Evolutionary conservation across 805 yeast genomes (phyloP).

Genomic region (Grigorovia humatica): DNA sequence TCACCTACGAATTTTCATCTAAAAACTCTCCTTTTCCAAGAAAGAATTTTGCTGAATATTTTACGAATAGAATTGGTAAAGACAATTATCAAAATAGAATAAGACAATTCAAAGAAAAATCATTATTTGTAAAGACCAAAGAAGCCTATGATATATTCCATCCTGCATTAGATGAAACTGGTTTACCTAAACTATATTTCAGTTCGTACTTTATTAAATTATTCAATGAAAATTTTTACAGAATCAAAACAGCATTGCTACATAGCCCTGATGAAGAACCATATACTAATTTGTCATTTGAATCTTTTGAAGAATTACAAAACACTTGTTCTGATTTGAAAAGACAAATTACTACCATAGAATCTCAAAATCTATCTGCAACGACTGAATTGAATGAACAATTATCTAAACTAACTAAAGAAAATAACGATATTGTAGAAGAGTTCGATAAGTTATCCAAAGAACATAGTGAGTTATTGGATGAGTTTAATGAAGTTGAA

Average conservation of each 20-base stretch:
- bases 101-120: constrained; percentile 56
- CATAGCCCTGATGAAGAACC: constrained; percentile 73
- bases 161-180: constrained; percentile 63
- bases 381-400: constrained; percentile 16
- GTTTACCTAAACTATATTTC: constrained; percentile 77
- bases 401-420: constrained; percentile 5
- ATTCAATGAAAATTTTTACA: constrained; percentile 55
- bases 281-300: constrained; percentile 51
- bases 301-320: constrained; percentile 33
- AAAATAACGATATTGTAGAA: constrained; percentile 6
- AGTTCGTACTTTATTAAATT: constrained; percentile 52
- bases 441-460: constrained; percentile 3
- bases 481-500: constrained; percentile 10
- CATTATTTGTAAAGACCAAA: constrained; percentile 41
- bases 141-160: constrained; percentile 40
- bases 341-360: constrained; percentile 21
- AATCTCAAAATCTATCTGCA: constrained; percentile 21
- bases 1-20: constrained; percentile 74
- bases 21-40: constrained; percentile 45
- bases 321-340: constrained; percentile 27
- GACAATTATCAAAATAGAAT: constrained; percentile 70
- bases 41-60: constrained; percentile 45
- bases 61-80: constrained; percentile 66
- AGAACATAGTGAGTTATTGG: constrained; percentile 5
- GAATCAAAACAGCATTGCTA: constrained; percentile 61